Conservation (phyloP, 2,329 filamentous ascomycete genomes). For the Bipolaris cookei region DNA sequence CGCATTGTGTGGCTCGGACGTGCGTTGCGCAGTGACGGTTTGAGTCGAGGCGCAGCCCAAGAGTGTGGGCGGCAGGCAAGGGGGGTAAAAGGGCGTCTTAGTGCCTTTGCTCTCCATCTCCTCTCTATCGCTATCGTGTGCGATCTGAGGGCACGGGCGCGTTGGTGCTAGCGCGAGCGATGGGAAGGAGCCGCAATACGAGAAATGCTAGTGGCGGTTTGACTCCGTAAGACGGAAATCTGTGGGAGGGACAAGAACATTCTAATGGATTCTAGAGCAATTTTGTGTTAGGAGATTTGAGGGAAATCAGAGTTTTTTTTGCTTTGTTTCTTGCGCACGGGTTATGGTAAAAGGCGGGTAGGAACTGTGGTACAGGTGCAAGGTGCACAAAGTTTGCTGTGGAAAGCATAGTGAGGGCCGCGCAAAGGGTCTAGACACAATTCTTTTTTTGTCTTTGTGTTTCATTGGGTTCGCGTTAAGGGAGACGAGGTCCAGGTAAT, state of each 20-base stretch:
- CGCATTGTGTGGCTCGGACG: not conserved
- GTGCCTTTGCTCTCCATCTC: not conserved
- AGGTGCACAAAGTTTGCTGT: not conserved
- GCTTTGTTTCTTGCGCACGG: not conserved
- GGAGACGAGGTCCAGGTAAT: not conserved
- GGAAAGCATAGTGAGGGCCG: not conserved
- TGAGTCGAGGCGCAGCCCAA: not conserved
- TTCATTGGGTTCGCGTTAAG: not conserved
- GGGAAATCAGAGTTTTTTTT: not conserved
- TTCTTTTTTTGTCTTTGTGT: not conserved
- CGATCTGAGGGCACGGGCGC: slow-evolving; percentile 1
- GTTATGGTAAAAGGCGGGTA: not conserved
- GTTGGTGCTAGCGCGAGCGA: not conserved
- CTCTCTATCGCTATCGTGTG: not conserved
- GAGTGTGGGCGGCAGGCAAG: not conserved
- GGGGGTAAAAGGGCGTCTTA: not conserved
- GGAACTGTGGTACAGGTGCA: not conserved
- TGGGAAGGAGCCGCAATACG: slow-evolving; percentile 3
- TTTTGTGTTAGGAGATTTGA: not conserved
- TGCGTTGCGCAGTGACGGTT: not conserved
- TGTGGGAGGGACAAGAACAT: not conserved
- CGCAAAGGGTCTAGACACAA: not conserved
- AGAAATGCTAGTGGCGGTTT: not conserved
- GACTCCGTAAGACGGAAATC: no score
- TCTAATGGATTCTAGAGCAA: not conserved